These are phyloP conservation scores for Russula compacta DNA, from an alignment of 768 basidiomycete species.

Conservation along the genomic window DNA sequence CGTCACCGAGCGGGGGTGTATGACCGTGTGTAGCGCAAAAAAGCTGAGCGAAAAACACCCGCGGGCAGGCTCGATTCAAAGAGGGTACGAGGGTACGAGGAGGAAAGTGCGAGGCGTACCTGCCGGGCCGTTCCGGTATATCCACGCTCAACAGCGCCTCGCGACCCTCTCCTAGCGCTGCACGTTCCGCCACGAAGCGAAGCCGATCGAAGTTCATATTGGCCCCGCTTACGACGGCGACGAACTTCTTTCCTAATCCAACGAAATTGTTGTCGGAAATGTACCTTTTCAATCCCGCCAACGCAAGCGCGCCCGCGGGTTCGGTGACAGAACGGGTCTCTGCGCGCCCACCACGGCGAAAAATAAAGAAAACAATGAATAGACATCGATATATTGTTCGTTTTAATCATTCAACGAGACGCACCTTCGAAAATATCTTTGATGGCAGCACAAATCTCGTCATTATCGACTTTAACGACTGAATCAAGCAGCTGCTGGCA, in stretches of 20 bases:
- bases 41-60: slow-evolving; percentile 48
- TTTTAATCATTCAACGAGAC: slow-evolving; percentile 7
- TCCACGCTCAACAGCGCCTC: slow-evolving; percentile 93
- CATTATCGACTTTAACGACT: slow-evolving; percentile 80
- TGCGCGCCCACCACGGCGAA: slow-evolving; percentile 23
- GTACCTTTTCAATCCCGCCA: slow-evolving; percentile 87
- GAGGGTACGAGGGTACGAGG: neutral
- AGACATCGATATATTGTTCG: no score
- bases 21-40: slow-evolving; percentile 72
- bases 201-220: slow-evolving; percentile 99
- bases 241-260: slow-evolving; percentile 79
- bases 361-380: no score
- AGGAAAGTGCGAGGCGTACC: slow-evolving; percentile 36
- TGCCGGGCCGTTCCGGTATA: slow-evolving; percentile 88
- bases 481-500: slow-evolving; percentile 79
- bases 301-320: slow-evolving; percentile 86
- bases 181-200: slow-evolving; percentile 97
- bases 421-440: slow-evolving; percentile 97
- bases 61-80: slow-evolving; percentile 7
- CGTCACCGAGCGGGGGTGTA: slow-evolving; percentile 87
- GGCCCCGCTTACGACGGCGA: slow-evolving; percentile 88
- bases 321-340: slow-evolving; percentile 96
- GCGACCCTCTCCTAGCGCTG: slow-evolving; percentile 90
- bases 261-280: slow-evolving; percentile 74
- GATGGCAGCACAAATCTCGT: slow-evolving; percentile 96